These are phyloP conservation scores for Alternaria incomplexa DNA, from an alignment of 2,329 filamentous ascomycete genomes.

Conservation along the genomic window DNA sequence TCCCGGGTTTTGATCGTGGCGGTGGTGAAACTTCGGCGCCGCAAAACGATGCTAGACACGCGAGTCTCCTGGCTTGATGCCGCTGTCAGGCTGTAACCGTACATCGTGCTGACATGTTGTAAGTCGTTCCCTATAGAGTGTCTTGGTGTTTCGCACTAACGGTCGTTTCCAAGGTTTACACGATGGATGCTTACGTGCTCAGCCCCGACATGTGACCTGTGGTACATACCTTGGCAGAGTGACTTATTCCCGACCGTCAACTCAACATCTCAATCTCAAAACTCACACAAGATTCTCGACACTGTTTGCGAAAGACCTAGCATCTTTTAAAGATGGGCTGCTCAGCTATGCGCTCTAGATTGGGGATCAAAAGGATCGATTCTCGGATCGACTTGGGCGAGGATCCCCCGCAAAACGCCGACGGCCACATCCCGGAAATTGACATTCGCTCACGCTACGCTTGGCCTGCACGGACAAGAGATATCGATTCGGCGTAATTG, in stretches of 20 bases:
- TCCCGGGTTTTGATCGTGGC: neutral
- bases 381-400: neutral
- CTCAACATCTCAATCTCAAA: neutral
- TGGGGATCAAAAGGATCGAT: neutral
- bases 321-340: neutral
- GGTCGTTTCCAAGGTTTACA: neutral
- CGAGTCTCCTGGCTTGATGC: neutral
- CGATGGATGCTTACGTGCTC: neutral
- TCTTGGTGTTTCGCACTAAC: neutral
- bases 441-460: neutral
- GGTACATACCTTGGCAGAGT: neutral
- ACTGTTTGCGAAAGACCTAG: neutral
- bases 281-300: neutral
- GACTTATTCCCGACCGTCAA: neutral
- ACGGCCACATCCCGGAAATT: slow-evolving; percentile 11
- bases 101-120: neutral
- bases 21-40: neutral
- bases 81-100: neutral
- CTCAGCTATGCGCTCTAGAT: neutral
- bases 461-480: neutral
- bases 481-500: neutral
- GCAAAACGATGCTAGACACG: neutral
- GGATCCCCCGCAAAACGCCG: slow-evolving; percentile 10
- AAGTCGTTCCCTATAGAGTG: neutral
- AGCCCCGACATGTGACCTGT: neutral